Evolutionary conservation across 106 monocot species (phyloP).

Genomic region (Dendrobium huoshanense): DNA sequence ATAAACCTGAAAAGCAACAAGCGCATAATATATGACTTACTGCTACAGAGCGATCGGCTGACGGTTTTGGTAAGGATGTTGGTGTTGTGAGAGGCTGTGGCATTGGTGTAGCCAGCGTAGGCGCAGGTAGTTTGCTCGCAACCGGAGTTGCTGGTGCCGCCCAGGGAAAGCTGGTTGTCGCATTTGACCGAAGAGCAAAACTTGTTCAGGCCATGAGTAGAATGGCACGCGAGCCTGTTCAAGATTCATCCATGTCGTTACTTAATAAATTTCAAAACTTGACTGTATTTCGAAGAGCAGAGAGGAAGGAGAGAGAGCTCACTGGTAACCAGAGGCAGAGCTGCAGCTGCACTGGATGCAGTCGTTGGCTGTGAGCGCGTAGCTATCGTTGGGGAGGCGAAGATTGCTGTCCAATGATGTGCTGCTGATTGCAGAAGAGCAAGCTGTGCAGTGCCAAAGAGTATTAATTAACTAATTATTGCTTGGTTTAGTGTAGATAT

Average conservation of each 20-base stretch:
- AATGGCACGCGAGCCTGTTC: constrained; percentile 28
- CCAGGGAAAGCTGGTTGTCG: constrained; percentile 17
- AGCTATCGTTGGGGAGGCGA: constrained; percentile 29
- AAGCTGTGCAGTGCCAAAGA: constrained; percentile 16
- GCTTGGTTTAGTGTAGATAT: too few relatives aligned
- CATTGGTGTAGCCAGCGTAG: constrained; percentile 39
- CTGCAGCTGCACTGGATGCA: constrained; percentile 50
- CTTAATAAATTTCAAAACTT: too few relatives aligned
- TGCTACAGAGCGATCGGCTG: constrained; percentile 13
- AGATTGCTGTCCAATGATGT: constrained; percentile 23
- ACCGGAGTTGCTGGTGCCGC: constrained; percentile 15
- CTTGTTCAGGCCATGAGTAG: constrained; percentile 2
- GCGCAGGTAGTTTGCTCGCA: constrained; percentile 28
- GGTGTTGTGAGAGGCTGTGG: neutral
- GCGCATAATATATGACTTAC: constrained; percentile 1
- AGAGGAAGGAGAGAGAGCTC: neutral
- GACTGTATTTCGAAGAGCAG: neutral
- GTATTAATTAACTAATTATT: too few relatives aligned
- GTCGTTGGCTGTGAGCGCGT: constrained; percentile 23
- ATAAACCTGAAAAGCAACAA: neutral
- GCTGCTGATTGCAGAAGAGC: constrained; percentile 35
- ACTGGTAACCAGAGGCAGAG: constrained; percentile 22
- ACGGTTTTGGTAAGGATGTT: constrained; percentile 16
- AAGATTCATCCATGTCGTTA: neutral
- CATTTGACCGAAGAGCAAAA: constrained; percentile 21